Evolutionary conservation across 2,329 filamentous ascomycete genomes (phyloP), one percentile per base, ranked within the genome.

Genomic region (Zopfia rhizophila): DNA sequence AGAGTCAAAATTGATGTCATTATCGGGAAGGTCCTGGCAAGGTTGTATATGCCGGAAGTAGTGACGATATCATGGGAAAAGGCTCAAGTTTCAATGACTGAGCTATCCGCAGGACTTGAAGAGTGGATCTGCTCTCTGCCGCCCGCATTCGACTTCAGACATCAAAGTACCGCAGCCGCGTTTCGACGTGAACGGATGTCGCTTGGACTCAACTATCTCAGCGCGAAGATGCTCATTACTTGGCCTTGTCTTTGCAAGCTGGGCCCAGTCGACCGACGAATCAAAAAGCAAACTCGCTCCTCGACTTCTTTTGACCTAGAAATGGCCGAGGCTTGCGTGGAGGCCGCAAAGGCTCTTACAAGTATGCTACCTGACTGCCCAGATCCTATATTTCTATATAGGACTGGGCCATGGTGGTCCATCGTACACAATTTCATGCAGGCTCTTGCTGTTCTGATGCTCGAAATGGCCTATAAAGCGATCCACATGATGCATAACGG

Each of bases 331-430:
- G 50, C 51, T 11, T 68, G 64, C 44, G 39, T 69, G 11, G 46
- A 56, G 11, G 55, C 65, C 18, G 65, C 67, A 3, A 43, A 50
- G 38, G 41, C 42, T 8, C 40, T 69, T 36, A 25, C 65, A 3
- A 46, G 55, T 12, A 30, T 68, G 14, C 48, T 69, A 6, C 66
- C 63, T 3, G 48, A 53, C n/a, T 38, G 55, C 32, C 39, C 55
- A 1, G 50, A 58, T 45, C 32, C 58, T 3, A 38, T 66, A 3
- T 27, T 8, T n/a, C 24, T 27, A 8, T 66, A 68, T 35, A 17
- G 44, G 24, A 46, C 51, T 12, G 52, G 53, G 2, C 66, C 67
- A 13, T 70, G 66, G 67, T 70, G 64, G 63, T 66, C 57, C 31
- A 36, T 65, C 7, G 42, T 69, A 17, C 24, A 27, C n/a, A 58